Base-by-base conservation (phyloP, 495 filamentous ascomycete genomes). In the Penicillium coprophilum region DNA sequence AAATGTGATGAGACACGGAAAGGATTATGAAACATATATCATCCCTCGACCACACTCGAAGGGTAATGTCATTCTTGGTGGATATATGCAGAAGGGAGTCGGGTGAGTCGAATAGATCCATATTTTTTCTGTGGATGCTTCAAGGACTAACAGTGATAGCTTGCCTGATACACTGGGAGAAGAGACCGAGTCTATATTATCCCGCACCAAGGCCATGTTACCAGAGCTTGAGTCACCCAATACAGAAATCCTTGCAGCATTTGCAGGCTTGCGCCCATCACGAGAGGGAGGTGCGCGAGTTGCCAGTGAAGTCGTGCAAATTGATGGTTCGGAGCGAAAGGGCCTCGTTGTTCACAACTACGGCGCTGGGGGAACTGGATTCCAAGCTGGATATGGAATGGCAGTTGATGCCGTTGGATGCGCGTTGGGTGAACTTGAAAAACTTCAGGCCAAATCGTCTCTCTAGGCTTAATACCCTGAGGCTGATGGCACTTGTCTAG, bases 311-410 rank as follows among this genome's bases (percentile, higher is more conserved):
- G 24, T 39, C 3, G 47, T 61, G 1, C 5, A 36, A 21, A 5
- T 50, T 6, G 55, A 55, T 31, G n/a, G 5, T 4, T 30, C 32
- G 1, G 21, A 21, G 4, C 12, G 47, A 12, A 31, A 45, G 28
- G 52, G 28, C 13, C 39, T 48, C 0, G 41, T 67, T 21, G 61
- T 67, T 12, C 64, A 67, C 45, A 64, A 64, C 34, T 96, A 64
- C 48, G 53, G 61, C 1, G 55, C 58, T 50, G 56, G 64, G 10
- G 58, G 61, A 32, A 64, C 64, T 4, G 61, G 64, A 6, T 67
- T 61, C 20, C 61, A 67, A 20, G 64, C 61, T 31, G 64, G 64
- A 11, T 61, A 64, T 53, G 64, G 64, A 11, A 64, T 67, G 61
- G 61, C 64, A 1, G 20, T 57, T 15, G 47, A 57, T 6, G 47